Evolutionary conservation across 2,329 filamentous ascomycete genomes (phyloP), one percentile per base, ranked within the genome.

Genomic region (Pseudocercospora fuligena): DNA sequence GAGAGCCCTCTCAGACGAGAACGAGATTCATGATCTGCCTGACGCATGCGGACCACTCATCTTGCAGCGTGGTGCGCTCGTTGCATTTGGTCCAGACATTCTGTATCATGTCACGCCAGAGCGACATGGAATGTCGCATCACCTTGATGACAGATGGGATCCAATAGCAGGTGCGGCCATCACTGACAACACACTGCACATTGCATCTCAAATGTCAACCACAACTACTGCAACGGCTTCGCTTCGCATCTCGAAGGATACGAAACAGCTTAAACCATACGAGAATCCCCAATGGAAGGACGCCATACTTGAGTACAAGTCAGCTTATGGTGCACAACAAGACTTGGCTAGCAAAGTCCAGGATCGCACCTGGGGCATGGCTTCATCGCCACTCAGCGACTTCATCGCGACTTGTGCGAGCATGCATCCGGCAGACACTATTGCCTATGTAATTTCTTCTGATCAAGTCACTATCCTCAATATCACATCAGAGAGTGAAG

Each of bases 351-450:
- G 83, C 5, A 77, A 84, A 60, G 80, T 82, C 7, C 75, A 81
- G n/a, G 79, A 82, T 6, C 83, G 83, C 67, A 79, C 83, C 7
- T 88, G 85, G 83, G 87, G 87, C 2, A 76, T 88, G 5, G 80
- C 82, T 11, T 63, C 71, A 2, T 82, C 82, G 16, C 83, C 84
- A 19, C 73, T 83, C 19, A 80, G 81, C 23, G 82, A 83, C 31
- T 80, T 82, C 25, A 74, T 83, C 14, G 86, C 84, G 5, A 79
- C 80, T 3, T 85, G 82, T 63, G 78, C 83, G 56, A 85, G 83
- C 1, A 71, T 86, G 29, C 85, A 89, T 72, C 86, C 87, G 0
- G 84, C 82, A 3, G 83, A 88, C 72, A 84, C 85, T 78, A 78
- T 88, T 14, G 85, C 88, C 66, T 88, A 88, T 72, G 80, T 81